A percentile compares a stretch with the other conserved stretches of the same genome.
Evolutionary conservation across 2,329 filamentous ascomycete genomes (phyloP).

Genomic region (Laburnicola sp.): DNA sequence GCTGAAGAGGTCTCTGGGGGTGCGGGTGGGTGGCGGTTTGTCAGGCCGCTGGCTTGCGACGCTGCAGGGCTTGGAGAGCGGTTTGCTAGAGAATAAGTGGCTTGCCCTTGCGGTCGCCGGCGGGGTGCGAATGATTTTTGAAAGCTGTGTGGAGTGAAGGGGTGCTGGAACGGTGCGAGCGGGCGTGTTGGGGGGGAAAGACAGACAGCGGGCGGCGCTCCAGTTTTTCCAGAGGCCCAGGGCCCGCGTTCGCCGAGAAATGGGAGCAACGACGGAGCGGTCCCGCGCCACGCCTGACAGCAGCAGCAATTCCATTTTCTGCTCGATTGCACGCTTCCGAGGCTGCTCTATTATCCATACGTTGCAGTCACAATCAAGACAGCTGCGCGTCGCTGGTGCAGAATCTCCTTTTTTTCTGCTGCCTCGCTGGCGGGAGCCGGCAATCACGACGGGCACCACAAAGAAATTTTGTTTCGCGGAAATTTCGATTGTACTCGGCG

Average conservation of each 20-base stretch:
- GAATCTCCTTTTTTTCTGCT: not conserved
- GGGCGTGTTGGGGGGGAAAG: slow-evolving; percentile 3
- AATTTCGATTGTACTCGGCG: not conserved
- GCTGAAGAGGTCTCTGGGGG: slow-evolving; percentile 26
- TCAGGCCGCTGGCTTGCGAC: slow-evolving; percentile 35
- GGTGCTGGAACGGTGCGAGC: not conserved
- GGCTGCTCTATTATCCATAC: too few relatives aligned
- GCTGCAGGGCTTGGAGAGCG: slow-evolving; percentile 11
- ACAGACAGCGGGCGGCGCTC: not conserved
- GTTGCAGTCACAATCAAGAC: too few relatives aligned
- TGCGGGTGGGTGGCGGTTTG: slow-evolving; percentile 39
- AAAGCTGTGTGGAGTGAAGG: not conserved
- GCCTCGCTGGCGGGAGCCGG: not conserved
- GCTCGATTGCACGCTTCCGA: not conserved
- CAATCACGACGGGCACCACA: not conserved
- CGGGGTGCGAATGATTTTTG: not conserved
- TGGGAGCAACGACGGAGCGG: not conserved
- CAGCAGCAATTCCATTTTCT: not conserved
- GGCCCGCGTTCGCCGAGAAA: not conserved
- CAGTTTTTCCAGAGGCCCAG: slow-evolving; percentile 4
- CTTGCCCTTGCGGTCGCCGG: slow-evolving; percentile 24
- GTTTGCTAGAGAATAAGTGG: slow-evolving; percentile 15
- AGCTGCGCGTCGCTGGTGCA: too few relatives aligned
- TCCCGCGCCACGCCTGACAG: not conserved
- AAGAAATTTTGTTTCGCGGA: not conserved